Evolutionary conservation across 805 yeast species (phyloP).

Genomic region (Grigorovia yakushimaensis): DNA sequence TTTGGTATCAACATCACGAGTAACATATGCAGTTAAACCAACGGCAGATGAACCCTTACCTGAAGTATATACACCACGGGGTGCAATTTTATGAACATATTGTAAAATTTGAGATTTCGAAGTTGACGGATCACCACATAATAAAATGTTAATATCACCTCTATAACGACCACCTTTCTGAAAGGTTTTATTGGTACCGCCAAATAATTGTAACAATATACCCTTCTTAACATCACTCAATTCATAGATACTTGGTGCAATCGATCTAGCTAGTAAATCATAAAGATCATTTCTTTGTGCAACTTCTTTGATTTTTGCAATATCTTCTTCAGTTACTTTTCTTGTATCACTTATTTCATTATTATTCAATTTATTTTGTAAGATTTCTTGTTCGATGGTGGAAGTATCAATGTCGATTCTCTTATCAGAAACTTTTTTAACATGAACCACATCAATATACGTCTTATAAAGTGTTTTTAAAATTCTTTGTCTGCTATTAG

Average conservation of each 20-base stretch:
- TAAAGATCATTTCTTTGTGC: slow-evolving; percentile 70
- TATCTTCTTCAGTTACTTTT: slow-evolving; percentile 57
- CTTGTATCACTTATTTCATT: slow-evolving; percentile 69
- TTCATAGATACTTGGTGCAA: slow-evolving; percentile 96
- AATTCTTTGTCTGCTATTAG: slow-evolving; percentile 76
- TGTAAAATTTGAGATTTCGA: slow-evolving; percentile 90
- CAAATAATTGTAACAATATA: slow-evolving; percentile 80
- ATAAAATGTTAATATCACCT: slow-evolving; percentile 85
- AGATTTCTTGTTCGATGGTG: slow-evolving; percentile 37
- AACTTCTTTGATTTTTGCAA: slow-evolving; percentile 49
- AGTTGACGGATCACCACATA: slow-evolving; percentile 98
- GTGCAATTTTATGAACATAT: slow-evolving; percentile 95
- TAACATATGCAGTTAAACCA: slow-evolving; percentile 94
- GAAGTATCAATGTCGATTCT: slow-evolving; percentile 74
- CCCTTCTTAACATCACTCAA: slow-evolving; percentile 97
- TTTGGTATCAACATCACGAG: slow-evolving; percentile 87
- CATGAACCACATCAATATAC: slow-evolving; percentile 87
- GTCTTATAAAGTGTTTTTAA: slow-evolving; percentile 82
- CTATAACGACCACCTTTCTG: slow-evolving; percentile 87
- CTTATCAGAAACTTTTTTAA: slow-evolving; percentile 73
- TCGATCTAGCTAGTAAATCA: slow-evolving; percentile 75
- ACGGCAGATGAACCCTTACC: slow-evolving; percentile 99
- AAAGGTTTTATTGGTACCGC: slow-evolving; percentile 88
- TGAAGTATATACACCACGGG: slow-evolving; percentile 94
- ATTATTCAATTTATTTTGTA: slow-evolving; percentile 42